Percentiles rank a stretch among this genome's conserved stretches.
These are phyloP conservation scores for Mycosphaerelloides madeirae DNA, from an alignment of 2,329 filamentous ascomycete genomes.

Conservation along the genomic window DNA sequence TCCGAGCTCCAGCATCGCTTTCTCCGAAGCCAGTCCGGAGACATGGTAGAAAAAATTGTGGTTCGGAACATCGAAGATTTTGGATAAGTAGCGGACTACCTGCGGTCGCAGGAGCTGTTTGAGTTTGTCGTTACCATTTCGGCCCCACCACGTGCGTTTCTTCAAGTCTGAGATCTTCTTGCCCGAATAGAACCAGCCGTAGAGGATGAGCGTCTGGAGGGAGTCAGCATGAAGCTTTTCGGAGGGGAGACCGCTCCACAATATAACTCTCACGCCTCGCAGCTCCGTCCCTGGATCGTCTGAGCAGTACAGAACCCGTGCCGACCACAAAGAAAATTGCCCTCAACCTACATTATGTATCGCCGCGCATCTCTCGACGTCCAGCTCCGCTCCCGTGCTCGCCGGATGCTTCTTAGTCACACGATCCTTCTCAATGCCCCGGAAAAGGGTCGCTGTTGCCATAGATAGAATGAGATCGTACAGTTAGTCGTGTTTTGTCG, in stretches of 20 bases:
- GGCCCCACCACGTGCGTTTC: constrained; percentile 31
- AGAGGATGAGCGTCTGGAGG: constrained; percentile 25
- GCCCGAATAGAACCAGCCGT: constrained; percentile 32
- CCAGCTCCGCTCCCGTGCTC: constrained; percentile 21
- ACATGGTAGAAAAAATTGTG: constrained; percentile 34
- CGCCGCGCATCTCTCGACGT: constrained; percentile 30
- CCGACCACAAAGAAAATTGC: no score
- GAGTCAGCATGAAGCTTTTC: no score
- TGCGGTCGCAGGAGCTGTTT: constrained; percentile 25
- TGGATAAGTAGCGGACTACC: constrained; percentile 27
- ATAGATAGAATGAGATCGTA: no score
- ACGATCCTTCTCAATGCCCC: constrained; percentile 29
- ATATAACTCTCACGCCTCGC: no score
- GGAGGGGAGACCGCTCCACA: no score
- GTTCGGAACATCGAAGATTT: constrained; percentile 30
- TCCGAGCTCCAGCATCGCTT: constrained; percentile 27
- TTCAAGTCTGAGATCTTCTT: constrained; percentile 28
- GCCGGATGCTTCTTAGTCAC: constrained; percentile 25
- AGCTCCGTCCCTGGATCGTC: no score
- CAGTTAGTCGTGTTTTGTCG: no score
- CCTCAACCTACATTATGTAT: constrained; percentile 23
- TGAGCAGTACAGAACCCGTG: no score
- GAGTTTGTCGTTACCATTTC: constrained; percentile 25
- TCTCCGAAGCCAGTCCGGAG: constrained; percentile 23
- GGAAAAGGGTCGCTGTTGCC: constrained; percentile 21